Conservation (phyloP, 768 basidiomycete species). For the Trametes elegans region DNA sequence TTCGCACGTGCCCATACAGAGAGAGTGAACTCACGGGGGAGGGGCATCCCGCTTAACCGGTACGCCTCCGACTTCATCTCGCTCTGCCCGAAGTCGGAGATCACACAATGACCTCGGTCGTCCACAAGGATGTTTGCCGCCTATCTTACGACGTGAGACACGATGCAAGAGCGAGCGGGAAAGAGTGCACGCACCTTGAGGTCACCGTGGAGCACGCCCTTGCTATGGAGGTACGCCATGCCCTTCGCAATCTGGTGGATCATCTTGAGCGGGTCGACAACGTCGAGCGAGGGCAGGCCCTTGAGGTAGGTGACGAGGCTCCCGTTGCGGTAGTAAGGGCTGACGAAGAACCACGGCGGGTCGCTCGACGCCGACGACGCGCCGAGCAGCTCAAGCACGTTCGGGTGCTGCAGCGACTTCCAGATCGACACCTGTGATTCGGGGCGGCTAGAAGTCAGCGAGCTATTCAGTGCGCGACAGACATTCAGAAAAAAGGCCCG, state of each 20-base stretch:
- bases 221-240: slow-evolving; percentile 75
- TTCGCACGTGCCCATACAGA: neutral
- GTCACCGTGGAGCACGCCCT: slow-evolving; percentile 75
- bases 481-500: neutral
- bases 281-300: slow-evolving; percentile 28
- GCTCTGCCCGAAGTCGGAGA: slow-evolving; percentile 83
- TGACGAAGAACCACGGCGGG: slow-evolving; percentile 49
- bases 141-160: slow-evolving; percentile 28
- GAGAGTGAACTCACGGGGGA: slow-evolving; percentile 24
- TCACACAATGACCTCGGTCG: slow-evolving; percentile 61
- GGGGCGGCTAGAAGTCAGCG: neutral
- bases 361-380: slow-evolving; percentile 71
- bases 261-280: slow-evolving; percentile 52
- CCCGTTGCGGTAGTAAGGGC: slow-evolving; percentile 67
- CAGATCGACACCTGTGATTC: slow-evolving; percentile 44
- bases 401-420: slow-evolving; percentile 63
- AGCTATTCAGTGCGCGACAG: neutral
- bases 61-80: slow-evolving; percentile 75
- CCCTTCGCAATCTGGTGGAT: slow-evolving; percentile 76
- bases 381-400: slow-evolving; percentile 73
- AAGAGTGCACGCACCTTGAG: slow-evolving; percentile 53
- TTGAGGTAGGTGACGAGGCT: slow-evolving; percentile 61
- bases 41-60: slow-evolving; percentile 49
- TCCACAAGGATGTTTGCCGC: slow-evolving; percentile 77
- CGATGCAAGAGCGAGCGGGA: neutral